These are phyloP conservation scores for Cladosporium sp. DNA, from an alignment of 2,329 filamentous ascomycete species.

Conservation along the genomic window DNA sequence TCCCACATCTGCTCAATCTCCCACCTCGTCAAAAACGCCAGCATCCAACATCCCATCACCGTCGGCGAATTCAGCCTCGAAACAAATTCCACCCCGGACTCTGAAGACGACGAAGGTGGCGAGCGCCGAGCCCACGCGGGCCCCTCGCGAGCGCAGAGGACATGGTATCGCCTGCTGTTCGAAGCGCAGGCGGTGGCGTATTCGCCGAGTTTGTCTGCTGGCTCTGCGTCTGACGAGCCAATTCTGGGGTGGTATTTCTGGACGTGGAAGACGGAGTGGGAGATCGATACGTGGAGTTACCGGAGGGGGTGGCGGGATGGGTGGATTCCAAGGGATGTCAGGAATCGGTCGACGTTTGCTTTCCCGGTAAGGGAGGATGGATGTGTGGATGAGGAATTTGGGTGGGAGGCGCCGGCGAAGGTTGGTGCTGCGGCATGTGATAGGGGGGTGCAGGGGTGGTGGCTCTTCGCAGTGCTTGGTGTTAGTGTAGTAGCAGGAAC, in stretches of 20 bases:
- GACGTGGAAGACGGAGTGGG: conserved; percentile 30
- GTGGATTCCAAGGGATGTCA: conserved; percentile 26
- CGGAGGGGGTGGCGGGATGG: conserved; percentile 21
- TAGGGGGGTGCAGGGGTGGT: neutral
- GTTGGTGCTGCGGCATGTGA: neutral
- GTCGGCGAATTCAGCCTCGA: conserved; percentile 28
- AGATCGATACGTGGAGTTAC: conserved; percentile 29
- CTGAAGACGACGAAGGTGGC: conserved; percentile 17
- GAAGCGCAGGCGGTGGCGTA: conserved; percentile 27
- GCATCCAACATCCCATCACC: conserved; percentile 16
- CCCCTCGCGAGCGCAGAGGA: conserved; percentile 20
- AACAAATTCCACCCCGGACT: conserved; percentile 22
- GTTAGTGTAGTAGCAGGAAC: neutral
- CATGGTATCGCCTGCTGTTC: conserved; percentile 27
- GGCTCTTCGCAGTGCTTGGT: neutral
- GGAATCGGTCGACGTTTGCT: conserved; percentile 23
- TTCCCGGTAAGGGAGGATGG: conserved; percentile 22
- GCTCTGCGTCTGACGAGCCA: neutral
- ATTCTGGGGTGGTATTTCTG: conserved; percentile 27
- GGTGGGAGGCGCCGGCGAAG: conserved; percentile 6
- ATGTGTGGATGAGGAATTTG: conserved; percentile 15
- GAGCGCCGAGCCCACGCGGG: neutral
- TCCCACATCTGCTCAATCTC: conserved; percentile 25
- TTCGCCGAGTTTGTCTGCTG: conserved; percentile 17
- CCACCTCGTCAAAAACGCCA: conserved; percentile 12